Evolutionary conservation across 768 basidiomycete genomes (phyloP).

Genomic region (Tricholoma saponaceum): DNA sequence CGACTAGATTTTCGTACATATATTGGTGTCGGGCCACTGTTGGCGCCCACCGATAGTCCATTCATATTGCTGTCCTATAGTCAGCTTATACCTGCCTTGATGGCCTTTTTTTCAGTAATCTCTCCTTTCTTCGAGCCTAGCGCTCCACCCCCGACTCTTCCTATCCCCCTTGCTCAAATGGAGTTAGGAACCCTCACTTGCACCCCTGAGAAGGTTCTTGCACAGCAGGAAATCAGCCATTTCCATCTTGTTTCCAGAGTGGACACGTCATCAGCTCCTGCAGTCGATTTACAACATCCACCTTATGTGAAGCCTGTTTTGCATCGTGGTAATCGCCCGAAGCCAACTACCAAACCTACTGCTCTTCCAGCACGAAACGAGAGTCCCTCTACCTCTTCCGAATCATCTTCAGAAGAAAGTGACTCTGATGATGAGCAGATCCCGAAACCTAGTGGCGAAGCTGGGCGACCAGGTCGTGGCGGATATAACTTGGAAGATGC

Average conservation of each 20-base stretch:
- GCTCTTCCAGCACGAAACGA: background rate
- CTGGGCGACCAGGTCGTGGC: background rate
- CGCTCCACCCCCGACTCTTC: background rate
- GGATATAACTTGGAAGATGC: background rate
- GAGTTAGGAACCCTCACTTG: background rate
- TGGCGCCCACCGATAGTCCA: background rate
- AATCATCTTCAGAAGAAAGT: background rate
- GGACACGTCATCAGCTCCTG: background rate
- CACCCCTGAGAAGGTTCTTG: background rate
- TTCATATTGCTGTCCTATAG: background rate
- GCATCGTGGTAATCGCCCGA: background rate
- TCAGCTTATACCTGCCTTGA: background rate
- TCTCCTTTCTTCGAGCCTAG: background rate
- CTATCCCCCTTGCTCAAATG: background rate
- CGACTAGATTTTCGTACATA: background rate
- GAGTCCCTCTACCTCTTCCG: background rate
- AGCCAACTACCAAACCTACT: background rate
- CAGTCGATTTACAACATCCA: no score
- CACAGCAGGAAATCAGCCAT: background rate
- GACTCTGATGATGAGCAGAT: background rate
- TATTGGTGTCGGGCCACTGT: background rate
- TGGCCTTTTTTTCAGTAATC: constrained; percentile 5
- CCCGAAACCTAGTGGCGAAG: background rate
- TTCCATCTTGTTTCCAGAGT: background rate
- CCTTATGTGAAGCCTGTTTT: background rate